Conservation (phyloP, 1,284 basidiomycete genomes). For the Macrocystidia cucumis region DNA sequence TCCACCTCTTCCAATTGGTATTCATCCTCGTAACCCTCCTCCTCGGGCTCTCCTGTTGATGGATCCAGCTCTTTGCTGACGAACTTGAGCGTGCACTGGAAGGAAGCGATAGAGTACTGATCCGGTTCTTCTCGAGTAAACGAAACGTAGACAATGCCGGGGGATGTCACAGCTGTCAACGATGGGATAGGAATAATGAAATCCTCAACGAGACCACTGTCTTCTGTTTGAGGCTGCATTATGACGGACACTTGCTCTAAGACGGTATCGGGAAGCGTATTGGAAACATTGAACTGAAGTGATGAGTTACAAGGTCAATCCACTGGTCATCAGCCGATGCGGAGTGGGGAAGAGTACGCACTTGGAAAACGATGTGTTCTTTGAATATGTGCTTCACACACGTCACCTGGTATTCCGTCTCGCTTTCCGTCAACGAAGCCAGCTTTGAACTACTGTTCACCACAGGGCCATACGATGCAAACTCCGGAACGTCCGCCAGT, state of each 20-base stretch:
- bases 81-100: constrained; percentile 92
- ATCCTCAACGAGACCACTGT: constrained; percentile 81
- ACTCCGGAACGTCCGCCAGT: constrained; percentile 81
- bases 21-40: constrained; percentile 98
- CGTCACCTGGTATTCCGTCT: constrained; percentile 97
- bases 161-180: constrained; percentile 63
- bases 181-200: constrained; percentile 87
- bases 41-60: constrained; percentile 92
- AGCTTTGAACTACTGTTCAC: constrained; percentile 84
- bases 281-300: constrained; percentile 89
- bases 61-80: constrained; percentile 98
- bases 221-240: constrained; percentile 79
- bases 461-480: constrained; percentile 81
- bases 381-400: constrained; percentile 97
- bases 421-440: constrained; percentile 87
- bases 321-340: too few species aligned
- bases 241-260: constrained; percentile 94
- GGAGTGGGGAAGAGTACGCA: constrained; percentile 23
- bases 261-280: constrained; percentile 97
- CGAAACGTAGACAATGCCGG: constrained; percentile 87
- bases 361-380: constrained; percentile 95
- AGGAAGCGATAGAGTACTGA: constrained; percentile 80
- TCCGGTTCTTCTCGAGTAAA: constrained; percentile 80
- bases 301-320: constrained; percentile 2
- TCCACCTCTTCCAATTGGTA: constrained; percentile 97